phyloP scores from a whole-genome alignment of 495 filamentous ascomycete species.

The Penicillium pulvis region DNA sequence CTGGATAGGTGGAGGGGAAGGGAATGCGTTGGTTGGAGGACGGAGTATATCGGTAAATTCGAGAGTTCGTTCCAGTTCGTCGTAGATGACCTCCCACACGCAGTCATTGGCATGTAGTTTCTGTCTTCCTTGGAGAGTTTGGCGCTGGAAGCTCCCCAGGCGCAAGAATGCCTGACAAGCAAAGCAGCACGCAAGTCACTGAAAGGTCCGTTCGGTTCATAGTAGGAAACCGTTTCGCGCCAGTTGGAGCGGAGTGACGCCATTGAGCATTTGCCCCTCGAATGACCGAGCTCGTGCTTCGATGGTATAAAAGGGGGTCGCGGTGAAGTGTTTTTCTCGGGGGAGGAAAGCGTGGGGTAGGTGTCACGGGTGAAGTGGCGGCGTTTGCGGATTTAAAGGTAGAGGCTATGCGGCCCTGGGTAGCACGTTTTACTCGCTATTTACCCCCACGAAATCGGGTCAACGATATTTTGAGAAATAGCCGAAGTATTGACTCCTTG shows the following conservation, averaged over 20 bases:
- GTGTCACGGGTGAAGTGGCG: too few species aligned
- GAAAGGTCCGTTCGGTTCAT: neutral
- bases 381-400: too few species aligned
- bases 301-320: too few species aligned
- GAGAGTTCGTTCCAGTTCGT: neutral
- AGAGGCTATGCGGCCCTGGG: too few species aligned
- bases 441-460: too few species aligned
- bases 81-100: neutral
- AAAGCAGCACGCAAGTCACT: neutral
- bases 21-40: constrained; percentile 6
- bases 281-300: constrained; percentile 7
- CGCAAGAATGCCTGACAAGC: neutral
- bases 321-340: too few species aligned
- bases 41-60: neutral
- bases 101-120: constrained; percentile 1
- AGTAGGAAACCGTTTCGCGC: constrained; percentile 3
- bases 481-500: too few species aligned
- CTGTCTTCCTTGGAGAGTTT: neutral
- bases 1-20: constrained; percentile 3
- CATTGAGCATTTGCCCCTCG: constrained; percentile 7
- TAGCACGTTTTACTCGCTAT: too few species aligned
- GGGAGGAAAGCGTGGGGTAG: too few species aligned
- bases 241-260: constrained; percentile 8
- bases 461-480: neutral
- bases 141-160: neutral